Percentiles rank a stretch among this genome's conserved stretches.
Evolutionary conservation across 2,329 filamentous ascomycete genomes (phyloP).

Genomic region (Paraconiothyrium sp.): DNA sequence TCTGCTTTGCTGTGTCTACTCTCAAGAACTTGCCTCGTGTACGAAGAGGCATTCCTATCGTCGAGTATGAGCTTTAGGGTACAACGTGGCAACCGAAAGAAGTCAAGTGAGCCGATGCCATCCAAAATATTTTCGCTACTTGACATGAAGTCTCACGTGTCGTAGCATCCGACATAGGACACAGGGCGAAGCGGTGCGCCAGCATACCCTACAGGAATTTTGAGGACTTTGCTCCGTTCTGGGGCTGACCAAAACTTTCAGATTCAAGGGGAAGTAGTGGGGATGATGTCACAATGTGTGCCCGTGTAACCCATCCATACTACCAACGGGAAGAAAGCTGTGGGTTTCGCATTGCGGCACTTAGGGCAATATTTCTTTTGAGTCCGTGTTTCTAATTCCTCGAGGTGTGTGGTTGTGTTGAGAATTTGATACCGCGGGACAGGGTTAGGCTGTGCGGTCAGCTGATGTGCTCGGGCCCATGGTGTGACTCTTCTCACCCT

Average conservation of each 20-base stretch:
- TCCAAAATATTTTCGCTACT: constrained; percentile 1
- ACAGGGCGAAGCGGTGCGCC: constrained; percentile 25
- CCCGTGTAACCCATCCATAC: neutral
- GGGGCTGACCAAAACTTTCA: constrained; percentile 17
- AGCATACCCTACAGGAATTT: constrained; percentile 23
- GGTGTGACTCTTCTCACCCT: constrained; percentile 5
- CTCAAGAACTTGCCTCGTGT: constrained; percentile 26
- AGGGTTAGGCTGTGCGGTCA: constrained; percentile 5
- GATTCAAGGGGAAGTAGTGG: neutral
- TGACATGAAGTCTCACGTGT: constrained; percentile 16
- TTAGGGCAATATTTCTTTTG: neutral
- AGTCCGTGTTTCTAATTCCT: neutral
- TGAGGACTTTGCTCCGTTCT: constrained; percentile 36
- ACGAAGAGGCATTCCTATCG: constrained; percentile 26
- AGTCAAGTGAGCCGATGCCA: constrained; percentile 30
- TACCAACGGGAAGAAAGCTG: neutral
- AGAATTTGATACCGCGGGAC: neutral
- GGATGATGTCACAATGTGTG: neutral
- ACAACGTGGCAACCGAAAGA: constrained; percentile 25
- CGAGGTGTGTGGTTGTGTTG: neutral
- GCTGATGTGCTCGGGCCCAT: constrained; percentile 4
- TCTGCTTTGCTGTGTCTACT: constrained; percentile 24
- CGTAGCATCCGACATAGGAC: constrained; percentile 25
- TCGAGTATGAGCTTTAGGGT: constrained; percentile 34
- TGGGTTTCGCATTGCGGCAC: neutral